Evolutionary conservation across 805 yeast species (phyloP), one percentile per base, ranked within the genome.

Genomic region (Saturnispora kantuleensis): DNA sequence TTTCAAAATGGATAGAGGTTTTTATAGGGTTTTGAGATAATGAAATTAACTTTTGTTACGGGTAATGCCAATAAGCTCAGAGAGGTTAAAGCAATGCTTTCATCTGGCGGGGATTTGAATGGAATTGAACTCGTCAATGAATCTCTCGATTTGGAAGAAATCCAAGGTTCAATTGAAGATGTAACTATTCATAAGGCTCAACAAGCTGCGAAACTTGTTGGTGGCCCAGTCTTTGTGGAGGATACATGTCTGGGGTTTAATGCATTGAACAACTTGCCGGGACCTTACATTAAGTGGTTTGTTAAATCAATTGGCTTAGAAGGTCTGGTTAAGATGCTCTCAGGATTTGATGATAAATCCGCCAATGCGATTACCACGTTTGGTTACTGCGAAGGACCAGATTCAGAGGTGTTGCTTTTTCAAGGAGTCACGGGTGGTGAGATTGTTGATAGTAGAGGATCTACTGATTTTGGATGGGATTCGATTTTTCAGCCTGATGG

Each of bases 271-370:
- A 70, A 72, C 50, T 72, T 93, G 41, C 99, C 99, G 3, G 99
- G 99, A 18, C 97, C 97, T 1, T 64, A 63, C 45, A 74, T 76
- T 64, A 90, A 90, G 63, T 90, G 98, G 98, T 93, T 93, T 64
- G 73, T 86, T 38, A 68, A 79, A 50, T 64, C 75, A 11, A 61
- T 89, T 52, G 97, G 97, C 0, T 71, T 84, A 31, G 76, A 75
- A 11, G 90, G 90, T 2, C 66, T 90, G 45, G 84, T 80, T 47
- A 79, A 82, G 55, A 73, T 90, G 81, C 68, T 94, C 35, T 77
- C 67, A 48, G 85, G 85, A 32, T 93, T 84, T 59, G 89, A 82
- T 40, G 85, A 86, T 61, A 87, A 87, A 59, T 64, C 78, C 3
- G 98, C 96, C 6, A 73, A 77, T 48, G 96, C 97, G 1, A 76